These are phyloP conservation scores for Tolypocladium paradoxum DNA, from an alignment of 2,329 filamentous ascomycete species.

Conservation along the genomic window DNA sequence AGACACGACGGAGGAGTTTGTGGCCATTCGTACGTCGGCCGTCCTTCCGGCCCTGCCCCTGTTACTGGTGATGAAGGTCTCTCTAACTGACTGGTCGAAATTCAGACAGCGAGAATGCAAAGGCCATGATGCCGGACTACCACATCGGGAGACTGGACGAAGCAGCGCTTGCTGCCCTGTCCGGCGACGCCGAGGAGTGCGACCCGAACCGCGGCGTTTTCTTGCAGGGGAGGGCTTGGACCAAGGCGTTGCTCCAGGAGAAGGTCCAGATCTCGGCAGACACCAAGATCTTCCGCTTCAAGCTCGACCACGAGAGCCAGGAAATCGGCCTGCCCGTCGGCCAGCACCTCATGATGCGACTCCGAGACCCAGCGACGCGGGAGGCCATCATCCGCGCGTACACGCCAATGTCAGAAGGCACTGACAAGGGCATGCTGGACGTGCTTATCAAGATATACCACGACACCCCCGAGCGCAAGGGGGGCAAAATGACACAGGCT, in stretches of 20 bases:
- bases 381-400: constrained; percentile 77
- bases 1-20: constrained; percentile 79
- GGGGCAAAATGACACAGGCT: constrained; percentile 74
- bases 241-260: constrained; percentile 55
- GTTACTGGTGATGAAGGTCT: not conserved
- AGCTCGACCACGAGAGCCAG: constrained; percentile 61
- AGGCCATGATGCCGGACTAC: constrained; percentile 77
- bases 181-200: constrained; percentile 22
- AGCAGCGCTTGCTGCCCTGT: constrained; percentile 41
- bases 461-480: constrained; percentile 41
- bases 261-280: constrained; percentile 67
- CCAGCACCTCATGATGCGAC: constrained; percentile 76
- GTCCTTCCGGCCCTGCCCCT: too few relatives aligned
- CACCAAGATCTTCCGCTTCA: constrained; percentile 72
- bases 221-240: constrained; percentile 62
- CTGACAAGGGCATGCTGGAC: constrained; percentile 53
- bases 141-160: constrained; percentile 71
- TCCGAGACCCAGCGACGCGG: constrained; percentile 58
- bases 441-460: constrained; percentile 79
- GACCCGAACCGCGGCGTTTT: constrained; percentile 48
- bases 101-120: constrained; percentile 84
- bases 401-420: constrained; percentile 64
- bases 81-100: not conserved
- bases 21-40: constrained; percentile 72
- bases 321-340: constrained; percentile 68